Evolutionary conservation across 768 basidiomycete genomes (phyloP), one percentile per base, ranked within the genome.

Genomic region (Lentinula boryana): DNA sequence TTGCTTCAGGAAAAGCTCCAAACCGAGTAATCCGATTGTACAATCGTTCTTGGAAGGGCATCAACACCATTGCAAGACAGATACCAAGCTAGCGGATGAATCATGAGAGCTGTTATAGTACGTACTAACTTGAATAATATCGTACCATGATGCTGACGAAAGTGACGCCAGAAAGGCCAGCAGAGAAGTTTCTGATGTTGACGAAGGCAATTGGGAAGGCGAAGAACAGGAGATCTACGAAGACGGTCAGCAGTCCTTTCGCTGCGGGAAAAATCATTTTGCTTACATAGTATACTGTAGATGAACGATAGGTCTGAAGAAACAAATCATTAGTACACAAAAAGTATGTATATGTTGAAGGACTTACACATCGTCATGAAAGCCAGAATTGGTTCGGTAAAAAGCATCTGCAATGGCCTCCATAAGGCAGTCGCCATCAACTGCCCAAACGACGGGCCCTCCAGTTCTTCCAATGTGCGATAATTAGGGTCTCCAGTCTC

Each of bases 141-240:
- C 75, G 52, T 58, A 78, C 68, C 68, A 77, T 77, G 60, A 80
- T 75, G 61, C 76, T 77, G 60, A 79, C 66, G 62, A 80, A 81
- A 0, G 78, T 72, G 5, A 75, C 70, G 9, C 79, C 78, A 48
- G 71, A 72, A 46, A 78, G 71, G 31, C 78, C 78, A 4, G 62
- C 63, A 60, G 71, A 72, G 66, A 74, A 79, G 0, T 76, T 75
- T 27, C 78, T 71, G 12, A 78, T 68, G 43, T 76, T 72, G 7
- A 63, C 66, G 62, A 78, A 78, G 3, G 76, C 72, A 58, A 80
- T 75, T 1, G 79, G 78, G 68, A 79, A 77, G 0, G 77, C 78
- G 51, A 76, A 75, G 69, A 80, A 78, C 23, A 78, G 64, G 8
- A 77, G 66, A 63, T 80, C 72, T 72, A 56, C 48, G 10, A n/a